Evolutionary conservation across 1,284 basidiomycete genomes (phyloP), one percentile per base, ranked within the genome.

Genomic region (Rhodotorula sp.): DNA sequence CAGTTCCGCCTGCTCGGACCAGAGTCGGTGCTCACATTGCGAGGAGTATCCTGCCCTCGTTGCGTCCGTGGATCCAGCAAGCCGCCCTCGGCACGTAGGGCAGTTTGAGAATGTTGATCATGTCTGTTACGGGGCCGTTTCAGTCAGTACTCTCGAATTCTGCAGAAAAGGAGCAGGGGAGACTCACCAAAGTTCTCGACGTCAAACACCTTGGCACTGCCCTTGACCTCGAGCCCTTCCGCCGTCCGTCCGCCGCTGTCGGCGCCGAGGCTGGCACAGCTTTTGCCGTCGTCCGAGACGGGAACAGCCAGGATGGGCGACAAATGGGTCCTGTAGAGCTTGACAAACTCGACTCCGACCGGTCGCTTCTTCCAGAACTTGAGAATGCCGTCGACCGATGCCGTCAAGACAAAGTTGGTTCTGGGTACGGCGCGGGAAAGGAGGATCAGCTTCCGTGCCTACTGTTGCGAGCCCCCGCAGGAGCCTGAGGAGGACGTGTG

Each of bases 291-390:
- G 45, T 90, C 89, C 75, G 92, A 95, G n/a, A 89, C 90, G 55
- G 89, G 90, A 14, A 95, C 89, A 3, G 87, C 89, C 12, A 89
- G 85, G 55, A 99, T 87, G 19, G 92, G 87, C 34, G 87, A 85
- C 38, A 97, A 84, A 78, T 97, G 95, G 2, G 97, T 94, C 56
- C 95, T 88, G 81, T 82, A 83, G 77, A 92, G 90, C 82, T 97
- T 95, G 71, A 95, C 91, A 78, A 94, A 95, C 82, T 95, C 92
- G 78, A 95, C 91, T 12, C 93, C 93, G 8, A 85, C 81, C 19
- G 94, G 90, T 82, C 97, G 93, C 83, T 99, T 99, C 85, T 97
- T 98, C 97, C 97, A 99, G 43, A 99, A 84, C 81, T 99, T 99
- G 77, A 99, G 83, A 81, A 95, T 92, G 1, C 97, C 97, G 79